Evolutionary conservation across 1,139 yeast genomes (phyloP), one percentile per base, ranked within the genome.

Genomic region (Lizanozyma gosingica): DNA sequence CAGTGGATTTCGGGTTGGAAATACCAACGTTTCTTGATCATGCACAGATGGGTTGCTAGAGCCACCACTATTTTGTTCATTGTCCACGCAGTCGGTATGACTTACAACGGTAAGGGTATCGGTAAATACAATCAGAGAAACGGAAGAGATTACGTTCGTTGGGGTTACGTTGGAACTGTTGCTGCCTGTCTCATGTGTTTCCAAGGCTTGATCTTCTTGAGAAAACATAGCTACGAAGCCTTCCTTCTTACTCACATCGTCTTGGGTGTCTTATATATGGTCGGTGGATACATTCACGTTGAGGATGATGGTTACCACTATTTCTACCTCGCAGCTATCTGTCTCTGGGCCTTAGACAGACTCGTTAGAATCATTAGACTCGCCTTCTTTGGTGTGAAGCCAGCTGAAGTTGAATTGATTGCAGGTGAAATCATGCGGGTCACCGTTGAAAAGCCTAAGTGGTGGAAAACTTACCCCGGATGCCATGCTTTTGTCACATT

Each of bases 21-120:
- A 17, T 73, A 72, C 48, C 63, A 79, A 2, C 70, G 84, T 37
- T 81, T 82, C 54, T 63, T 79, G 43, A 63, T 73, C 17, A 71
- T 78, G 55, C 94, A 84, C 59, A 76, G 80, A 51, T 80, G 85
- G 82, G 53, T 77, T 4, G 76, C 80, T 2, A 70, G 92, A 57
- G 47, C 63, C 2, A 54, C 65, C 43, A 50, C 65, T 27, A 17
- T 63, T 8, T 56, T 65, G 45, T 61, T 66, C 1, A 44, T 72
- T 33, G 56, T 77, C 34, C 88, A 82, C 51, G 67, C 76, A 14
- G 68, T 72, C 22, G 76, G 80, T 15, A 65, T 71, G 66, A 60
- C 72, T 1, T 60, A 67, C 65, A 64, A 68, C 14, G 41, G 34
- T 40, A 42, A 43, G 38, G 48, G 46, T 36, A 36, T 57, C 36